These are phyloP conservation scores for Lepidium didymum DNA, from an alignment of 345 rosid species.

Conservation along the genomic window DNA sequence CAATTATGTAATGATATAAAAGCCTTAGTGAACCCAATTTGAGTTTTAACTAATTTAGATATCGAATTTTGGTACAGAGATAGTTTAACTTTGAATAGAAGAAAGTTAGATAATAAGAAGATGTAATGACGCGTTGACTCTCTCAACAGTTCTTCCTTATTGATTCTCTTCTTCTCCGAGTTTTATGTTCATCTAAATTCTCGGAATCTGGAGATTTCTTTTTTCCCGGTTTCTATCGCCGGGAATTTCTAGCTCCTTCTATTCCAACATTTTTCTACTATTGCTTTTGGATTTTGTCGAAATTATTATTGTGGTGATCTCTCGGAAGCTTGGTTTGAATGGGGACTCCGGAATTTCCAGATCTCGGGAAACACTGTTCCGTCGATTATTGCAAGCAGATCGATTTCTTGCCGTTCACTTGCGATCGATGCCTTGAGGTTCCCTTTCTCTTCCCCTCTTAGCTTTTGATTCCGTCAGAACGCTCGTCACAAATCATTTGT, in stretches of 20 bases:
- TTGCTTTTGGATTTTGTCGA: neutral
- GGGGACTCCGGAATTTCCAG: slow-evolving; percentile 99
- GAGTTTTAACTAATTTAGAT: neutral
- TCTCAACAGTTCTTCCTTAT: neutral
- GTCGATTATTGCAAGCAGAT: slow-evolving; percentile 73
- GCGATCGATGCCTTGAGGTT: slow-evolving; percentile 86
- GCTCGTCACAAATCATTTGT: no score
- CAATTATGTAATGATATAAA: neutral
- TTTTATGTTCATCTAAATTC: slow-evolving; percentile 15
- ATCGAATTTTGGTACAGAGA: neutral
- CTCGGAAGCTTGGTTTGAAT: slow-evolving; percentile 20
- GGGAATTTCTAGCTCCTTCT: neutral
- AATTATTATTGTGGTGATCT: neutral
- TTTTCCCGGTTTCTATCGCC: neutral
- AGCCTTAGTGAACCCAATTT: neutral
- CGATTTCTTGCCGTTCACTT: slow-evolving; percentile 95
- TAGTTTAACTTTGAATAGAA: neutral
- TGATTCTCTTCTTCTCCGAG: slow-evolving; percentile 11
- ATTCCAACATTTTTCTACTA: neutral
- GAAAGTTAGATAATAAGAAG: neutral
- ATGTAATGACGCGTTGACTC: neutral
- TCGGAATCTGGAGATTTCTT: slow-evolving; percentile 21
- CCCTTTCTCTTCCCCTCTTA: neutral
- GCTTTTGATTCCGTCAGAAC: neutral
- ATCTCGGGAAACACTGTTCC: slow-evolving; percentile 91